Evolutionary conservation across 2,329 filamentous ascomycete genomes (phyloP).

Genomic region (Fusarium paranaense): DNA sequence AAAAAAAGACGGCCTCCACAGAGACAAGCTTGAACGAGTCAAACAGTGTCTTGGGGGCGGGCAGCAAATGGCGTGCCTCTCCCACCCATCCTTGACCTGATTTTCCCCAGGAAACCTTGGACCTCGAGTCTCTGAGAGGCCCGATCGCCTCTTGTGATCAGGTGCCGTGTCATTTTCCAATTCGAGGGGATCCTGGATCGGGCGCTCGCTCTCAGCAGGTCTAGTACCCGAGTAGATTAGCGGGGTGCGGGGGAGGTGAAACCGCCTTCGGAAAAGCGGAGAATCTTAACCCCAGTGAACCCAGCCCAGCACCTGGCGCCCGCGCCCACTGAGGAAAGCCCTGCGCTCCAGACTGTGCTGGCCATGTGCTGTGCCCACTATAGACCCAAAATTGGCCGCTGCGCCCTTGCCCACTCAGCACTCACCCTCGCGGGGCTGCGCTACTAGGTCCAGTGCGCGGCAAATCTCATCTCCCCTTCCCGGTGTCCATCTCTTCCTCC

Average conservation of each 20-base stretch:
- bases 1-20: conserved; percentile 5
- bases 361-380: background rate
- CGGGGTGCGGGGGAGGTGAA: conserved; percentile 43
- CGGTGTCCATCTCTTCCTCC: conserved; percentile 5
- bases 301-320: background rate
- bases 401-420: background rate
- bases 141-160: conserved; percentile 14
- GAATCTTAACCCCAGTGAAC: conserved; percentile 31
- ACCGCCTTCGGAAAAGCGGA: conserved; percentile 44
- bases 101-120: conserved; percentile 26
- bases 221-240: conserved; percentile 40
- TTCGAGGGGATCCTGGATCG: conserved; percentile 22
- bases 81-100: conserved; percentile 15
- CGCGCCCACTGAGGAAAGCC: conserved; percentile 8
- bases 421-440: conserved; percentile 27
- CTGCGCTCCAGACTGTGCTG: background rate
- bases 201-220: conserved; percentile 10
- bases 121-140: conserved; percentile 3
- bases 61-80: conserved; percentile 10
- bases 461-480: conserved; percentile 43
- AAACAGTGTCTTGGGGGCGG: background rate
- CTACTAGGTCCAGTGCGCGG: conserved; percentile 15
- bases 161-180: conserved; percentile 36
- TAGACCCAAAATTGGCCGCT: background rate
- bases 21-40: conserved; percentile 5